These are phyloP conservation scores for Coemansia sp. DNA, from an alignment of 192 early-diverging fungal genomes.

Conservation along the genomic window DNA sequence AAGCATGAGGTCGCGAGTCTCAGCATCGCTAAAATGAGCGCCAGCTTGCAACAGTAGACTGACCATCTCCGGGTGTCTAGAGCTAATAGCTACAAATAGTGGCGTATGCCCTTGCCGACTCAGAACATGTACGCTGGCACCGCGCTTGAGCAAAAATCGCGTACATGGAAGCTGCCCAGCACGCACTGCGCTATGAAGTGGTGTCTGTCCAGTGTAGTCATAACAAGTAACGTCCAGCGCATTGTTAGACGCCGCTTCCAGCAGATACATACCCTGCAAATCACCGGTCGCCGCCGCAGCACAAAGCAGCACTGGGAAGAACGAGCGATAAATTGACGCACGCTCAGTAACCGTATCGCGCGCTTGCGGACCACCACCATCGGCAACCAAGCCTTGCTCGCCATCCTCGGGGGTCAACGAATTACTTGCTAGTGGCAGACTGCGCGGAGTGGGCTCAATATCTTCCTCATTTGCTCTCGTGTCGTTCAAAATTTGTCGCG, in stretches of 20 bases:
- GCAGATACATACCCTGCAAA: constrained; percentile 69
- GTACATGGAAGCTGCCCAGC: constrained; percentile 74
- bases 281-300: constrained; percentile 85
- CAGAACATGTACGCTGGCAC: constrained; percentile 87
- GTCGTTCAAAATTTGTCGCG: constrained; percentile 54
- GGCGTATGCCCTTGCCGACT: constrained; percentile 90
- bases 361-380: constrained; percentile 16
- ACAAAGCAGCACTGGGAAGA: constrained; percentile 84
- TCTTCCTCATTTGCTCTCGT: constrained; percentile 38
- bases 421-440: not conserved
- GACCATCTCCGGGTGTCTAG: constrained; percentile 64
- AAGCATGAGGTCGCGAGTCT: constrained; percentile 66
- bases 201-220: constrained; percentile 81
- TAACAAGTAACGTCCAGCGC: constrained; percentile 66
- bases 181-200: constrained; percentile 83
- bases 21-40: constrained; percentile 86
- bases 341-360: constrained; percentile 59
- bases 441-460: constrained; percentile 33
- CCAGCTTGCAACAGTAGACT: constrained; percentile 73
- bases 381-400: not conserved
- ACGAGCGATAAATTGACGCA: constrained; percentile 68
- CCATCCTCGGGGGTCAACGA: not conserved
- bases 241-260: constrained; percentile 62
- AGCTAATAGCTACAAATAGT: constrained; percentile 76
- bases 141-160: constrained; percentile 74